Conservation (phyloP, 2,329 filamentous ascomycete genomes). For the Trichoderma sp. region DNA sequence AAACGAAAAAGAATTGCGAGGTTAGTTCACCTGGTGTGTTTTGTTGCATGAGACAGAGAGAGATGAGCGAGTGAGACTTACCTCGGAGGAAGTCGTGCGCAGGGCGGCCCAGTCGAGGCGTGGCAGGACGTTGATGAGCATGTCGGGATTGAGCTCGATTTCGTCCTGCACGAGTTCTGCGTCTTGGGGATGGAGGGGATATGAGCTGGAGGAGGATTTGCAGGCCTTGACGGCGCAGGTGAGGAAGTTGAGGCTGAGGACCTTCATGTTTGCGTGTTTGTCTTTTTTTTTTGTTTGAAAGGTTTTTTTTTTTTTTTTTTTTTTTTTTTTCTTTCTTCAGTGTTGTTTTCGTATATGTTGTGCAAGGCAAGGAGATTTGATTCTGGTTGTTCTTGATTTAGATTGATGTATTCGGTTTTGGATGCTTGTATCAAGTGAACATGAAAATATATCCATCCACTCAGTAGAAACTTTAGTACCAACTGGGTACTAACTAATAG, state of each 20-base stretch:
- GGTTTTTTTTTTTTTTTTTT: background rate
- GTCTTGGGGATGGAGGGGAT: slow-evolving; percentile 88
- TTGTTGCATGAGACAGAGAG: no score
- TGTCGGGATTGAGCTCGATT: slow-evolving; percentile 73
- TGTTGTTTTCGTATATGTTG: background rate
- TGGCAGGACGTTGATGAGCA: slow-evolving; percentile 81
- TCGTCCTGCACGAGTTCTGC: slow-evolving; percentile 88
- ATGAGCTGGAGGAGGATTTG: slow-evolving; percentile 75
- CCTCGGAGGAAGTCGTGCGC: slow-evolving; percentile 71
- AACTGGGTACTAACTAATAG: no score
- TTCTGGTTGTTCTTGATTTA: background rate
- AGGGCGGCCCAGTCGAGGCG: slow-evolving; percentile 86
- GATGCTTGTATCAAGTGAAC: no score
- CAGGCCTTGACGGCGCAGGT: slow-evolving; percentile 95
- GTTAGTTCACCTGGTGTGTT: background rate
- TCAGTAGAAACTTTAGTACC: background rate
- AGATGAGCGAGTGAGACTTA: no score
- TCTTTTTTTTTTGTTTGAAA: no score
- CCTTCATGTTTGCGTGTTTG: slow-evolving; percentile 65
- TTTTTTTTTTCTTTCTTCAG: background rate
- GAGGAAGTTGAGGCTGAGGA: slow-evolving; percentile 93
- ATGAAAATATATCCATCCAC: background rate
- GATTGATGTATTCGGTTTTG: background rate
- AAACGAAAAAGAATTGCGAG: background rate
- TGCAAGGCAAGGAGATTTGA: no score